These are phyloP conservation scores for Urtica urens DNA, from an alignment of 306 rosid genomes.

Conservation along the genomic window DNA sequence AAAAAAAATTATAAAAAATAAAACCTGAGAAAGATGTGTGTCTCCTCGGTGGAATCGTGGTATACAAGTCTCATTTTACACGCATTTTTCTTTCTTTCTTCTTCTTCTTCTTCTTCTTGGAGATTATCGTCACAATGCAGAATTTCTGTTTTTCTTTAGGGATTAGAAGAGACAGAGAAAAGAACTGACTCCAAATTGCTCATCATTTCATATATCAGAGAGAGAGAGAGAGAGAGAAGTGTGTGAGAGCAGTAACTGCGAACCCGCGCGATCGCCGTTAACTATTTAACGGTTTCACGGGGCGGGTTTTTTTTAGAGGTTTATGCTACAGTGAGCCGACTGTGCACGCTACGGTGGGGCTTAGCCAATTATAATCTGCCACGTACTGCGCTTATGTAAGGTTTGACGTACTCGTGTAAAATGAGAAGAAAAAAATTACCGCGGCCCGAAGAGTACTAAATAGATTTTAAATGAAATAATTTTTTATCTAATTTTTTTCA, in stretches of 20 bases:
- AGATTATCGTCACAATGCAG: not conserved
- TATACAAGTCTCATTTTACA: not conserved
- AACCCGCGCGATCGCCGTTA: slow-evolving; percentile 48
- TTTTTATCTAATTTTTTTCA: no score
- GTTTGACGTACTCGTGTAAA: no score
- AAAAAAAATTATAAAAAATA: not conserved
- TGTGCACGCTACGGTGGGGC: slow-evolving; percentile 1
- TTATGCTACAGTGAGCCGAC: not conserved
- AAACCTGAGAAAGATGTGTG: slow-evolving; percentile 23
- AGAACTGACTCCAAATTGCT: not conserved
- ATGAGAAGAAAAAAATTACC: no score
- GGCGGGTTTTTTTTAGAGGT: no score
- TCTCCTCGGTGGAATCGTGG: slow-evolving; percentile 4
- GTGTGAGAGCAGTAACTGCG: slow-evolving; percentile 35
- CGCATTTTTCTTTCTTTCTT: no score
- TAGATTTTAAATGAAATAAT: no score
- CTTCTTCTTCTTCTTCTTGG: not conserved
- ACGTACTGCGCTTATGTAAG: slow-evolving; percentile 14
- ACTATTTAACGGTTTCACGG: slow-evolving; percentile 57
- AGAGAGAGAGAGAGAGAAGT: slow-evolving; percentile 5
- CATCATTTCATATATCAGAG: slow-evolving; percentile 8
- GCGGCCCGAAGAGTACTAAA: no score
- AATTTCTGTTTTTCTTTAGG: not conserved
- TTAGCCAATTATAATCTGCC: not conserved
- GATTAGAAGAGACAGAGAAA: not conserved